Evolutionary conservation across 768 basidiomycete genomes (phyloP), one percentile per base, ranked within the genome.

Genomic region (Thelephora aurantiotincta): DNA sequence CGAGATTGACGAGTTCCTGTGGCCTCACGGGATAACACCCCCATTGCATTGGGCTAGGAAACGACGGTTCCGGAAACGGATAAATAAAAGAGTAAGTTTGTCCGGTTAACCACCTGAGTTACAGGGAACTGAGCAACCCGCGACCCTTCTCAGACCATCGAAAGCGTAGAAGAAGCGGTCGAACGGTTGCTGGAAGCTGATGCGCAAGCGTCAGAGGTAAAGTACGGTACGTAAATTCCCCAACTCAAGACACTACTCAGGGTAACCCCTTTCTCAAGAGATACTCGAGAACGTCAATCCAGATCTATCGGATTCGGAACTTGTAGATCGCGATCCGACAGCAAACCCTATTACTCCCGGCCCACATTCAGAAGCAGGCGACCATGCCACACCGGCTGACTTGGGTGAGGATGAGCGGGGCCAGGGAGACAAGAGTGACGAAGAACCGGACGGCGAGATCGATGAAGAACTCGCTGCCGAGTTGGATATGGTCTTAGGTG

Each of bases 1-100:
- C 66, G 91, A 81, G 55, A 75, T 96, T 43, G 90, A 96, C 54
- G 93, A 97, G 54, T 97, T 93, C 63, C 90, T 97, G 48, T 99
- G 88, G 83, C 92, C 87, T 0, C 93, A 98, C 57, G 96, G 96
- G 2, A 70, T 98, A 42, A 96, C 93, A 0, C 94, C 94, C 44
- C 94, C 96, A 1, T 64, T 99, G 48, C 80, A 86, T 53, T 80
- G 93, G 58, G 89, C 79, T 42, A 75, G 94, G 48, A 96, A 96
- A 63, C 75, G 94, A 35, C 70, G 96, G 38, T 98, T 97, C 65
- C 74, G 94, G 50, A 93, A 91, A 64, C 73, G 92, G 38, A 79
- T 90, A 16, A 92, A 90, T 58, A 73, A 75, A 61, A 66, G 89
- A 55, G 88, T 88, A 55, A 35, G 77, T 68, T 12, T 11, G 26